These are phyloP conservation scores for Rhodamnia rubescens DNA, from an alignment of 345 rosid species.

Conservation along the genomic window DNA sequence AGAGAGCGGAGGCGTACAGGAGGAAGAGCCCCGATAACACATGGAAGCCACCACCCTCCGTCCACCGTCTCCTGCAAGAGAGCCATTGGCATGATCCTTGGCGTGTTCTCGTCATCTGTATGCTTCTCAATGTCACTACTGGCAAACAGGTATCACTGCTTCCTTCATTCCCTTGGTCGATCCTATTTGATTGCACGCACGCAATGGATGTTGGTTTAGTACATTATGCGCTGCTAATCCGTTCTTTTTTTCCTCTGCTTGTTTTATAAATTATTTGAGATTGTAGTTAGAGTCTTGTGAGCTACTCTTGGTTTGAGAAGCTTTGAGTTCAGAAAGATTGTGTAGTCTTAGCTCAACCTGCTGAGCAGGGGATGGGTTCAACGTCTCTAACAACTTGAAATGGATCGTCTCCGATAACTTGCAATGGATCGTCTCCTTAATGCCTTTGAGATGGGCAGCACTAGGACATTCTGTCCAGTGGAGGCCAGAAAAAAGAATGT, in stretches of 20 bases:
- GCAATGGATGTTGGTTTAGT: neutral
- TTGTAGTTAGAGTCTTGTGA: neutral
- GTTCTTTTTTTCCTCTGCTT: neutral
- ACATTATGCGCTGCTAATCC: neutral
- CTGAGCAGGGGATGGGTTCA: neutral
- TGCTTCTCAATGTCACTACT: slow-evolving; percentile 59
- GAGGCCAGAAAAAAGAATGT: neutral
- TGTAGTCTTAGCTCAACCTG: neutral
- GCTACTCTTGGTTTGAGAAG: neutral
- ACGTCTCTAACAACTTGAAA: neutral
- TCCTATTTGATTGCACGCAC: neutral
- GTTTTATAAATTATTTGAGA: neutral
- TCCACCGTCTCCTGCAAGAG: slow-evolving; percentile 42
- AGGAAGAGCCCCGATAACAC: slow-evolving; percentile 28
- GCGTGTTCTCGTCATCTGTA: slow-evolving; percentile 60
- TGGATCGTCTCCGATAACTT: neutral
- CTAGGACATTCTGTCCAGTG: neutral
- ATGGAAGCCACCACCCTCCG: slow-evolving; percentile 54
- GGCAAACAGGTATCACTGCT: slow-evolving; percentile 34
- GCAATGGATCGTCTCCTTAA: neutral
- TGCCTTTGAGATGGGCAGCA: neutral
- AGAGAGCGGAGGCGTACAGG: slow-evolving; percentile 45
- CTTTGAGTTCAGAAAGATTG: neutral
- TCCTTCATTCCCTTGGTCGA: neutral
- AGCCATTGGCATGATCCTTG: slow-evolving; percentile 52